These are phyloP conservation scores for Chlorencoelia australis DNA, from an alignment of 2,329 filamentous ascomycete genomes.

Conservation along the genomic window DNA sequence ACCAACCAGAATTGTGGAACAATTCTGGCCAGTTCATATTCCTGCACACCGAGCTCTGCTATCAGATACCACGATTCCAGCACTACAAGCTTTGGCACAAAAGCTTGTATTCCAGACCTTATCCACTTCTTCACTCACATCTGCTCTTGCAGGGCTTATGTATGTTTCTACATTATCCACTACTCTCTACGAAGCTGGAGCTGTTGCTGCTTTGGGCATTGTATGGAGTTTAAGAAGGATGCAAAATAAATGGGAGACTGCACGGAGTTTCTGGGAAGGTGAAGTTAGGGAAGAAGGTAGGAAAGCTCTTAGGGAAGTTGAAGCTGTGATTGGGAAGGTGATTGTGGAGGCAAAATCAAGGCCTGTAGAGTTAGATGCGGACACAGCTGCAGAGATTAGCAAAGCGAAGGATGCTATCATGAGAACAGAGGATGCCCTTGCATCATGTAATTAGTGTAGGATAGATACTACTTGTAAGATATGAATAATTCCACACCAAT, in stretches of 20 bases:
- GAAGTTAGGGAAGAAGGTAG: slow-evolving; percentile 58
- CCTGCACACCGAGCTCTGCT: slow-evolving; percentile 58
- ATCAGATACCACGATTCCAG: slow-evolving; percentile 55
- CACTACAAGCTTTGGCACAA: slow-evolving; percentile 63
- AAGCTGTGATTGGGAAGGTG: slow-evolving; percentile 40
- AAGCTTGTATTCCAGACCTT: slow-evolving; percentile 61
- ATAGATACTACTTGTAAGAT: too few relatives aligned
- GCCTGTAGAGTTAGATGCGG: slow-evolving; percentile 10
- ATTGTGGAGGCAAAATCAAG: slow-evolving; percentile 27
- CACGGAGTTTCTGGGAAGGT: slow-evolving; percentile 51
- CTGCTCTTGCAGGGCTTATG: slow-evolving; percentile 42
- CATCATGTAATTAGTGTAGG: slow-evolving; percentile 14
- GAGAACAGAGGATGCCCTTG: slow-evolving; percentile 14
- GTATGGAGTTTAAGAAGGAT: slow-evolving; percentile 49
- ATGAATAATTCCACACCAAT: too few relatives aligned
- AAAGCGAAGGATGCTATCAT: slow-evolving; percentile 15
- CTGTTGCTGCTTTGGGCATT: slow-evolving; percentile 49
- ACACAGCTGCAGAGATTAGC: too few relatives aligned
- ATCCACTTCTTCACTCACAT: slow-evolving; percentile 57
- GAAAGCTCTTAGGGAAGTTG: slow-evolving; percentile 48
- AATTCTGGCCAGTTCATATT: slow-evolving; percentile 64
- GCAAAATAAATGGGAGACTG: slow-evolving; percentile 53
- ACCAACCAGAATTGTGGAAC: slow-evolving; percentile 8
- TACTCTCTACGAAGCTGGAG: slow-evolving; percentile 49
- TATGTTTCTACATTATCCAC: slow-evolving; percentile 46